These are phyloP conservation scores for Byssoonygena ceratinophila DNA, from an alignment of 2,329 filamentous ascomycete genomes.

Conservation along the genomic window DNA sequence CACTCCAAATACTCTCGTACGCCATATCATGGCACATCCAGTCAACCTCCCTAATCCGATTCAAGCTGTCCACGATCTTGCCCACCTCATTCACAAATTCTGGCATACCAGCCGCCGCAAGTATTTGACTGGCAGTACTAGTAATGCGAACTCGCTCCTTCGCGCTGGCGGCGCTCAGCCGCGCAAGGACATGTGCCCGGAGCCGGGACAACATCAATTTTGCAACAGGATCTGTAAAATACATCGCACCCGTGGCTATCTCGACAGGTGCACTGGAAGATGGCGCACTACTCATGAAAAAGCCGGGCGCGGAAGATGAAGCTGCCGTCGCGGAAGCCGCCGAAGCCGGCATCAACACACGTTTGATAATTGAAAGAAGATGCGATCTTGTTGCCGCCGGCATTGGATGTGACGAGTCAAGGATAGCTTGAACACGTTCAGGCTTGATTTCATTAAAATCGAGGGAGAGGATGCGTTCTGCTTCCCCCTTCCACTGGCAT, in stretches of 20 bases:
- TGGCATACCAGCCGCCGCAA: constrained; percentile 50
- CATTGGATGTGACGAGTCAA: constrained; percentile 42
- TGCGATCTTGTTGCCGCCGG: constrained; percentile 37
- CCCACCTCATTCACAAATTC: constrained; percentile 53
- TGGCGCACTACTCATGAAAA: constrained; percentile 42
- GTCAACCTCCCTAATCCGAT: constrained; percentile 49
- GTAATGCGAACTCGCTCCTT: constrained; percentile 49
- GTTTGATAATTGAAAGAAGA: constrained; percentile 37
- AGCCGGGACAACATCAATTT: constrained; percentile 51
- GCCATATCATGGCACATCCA: constrained; percentile 47
- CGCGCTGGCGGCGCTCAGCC: constrained; percentile 50
- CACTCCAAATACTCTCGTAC: constrained; percentile 44
- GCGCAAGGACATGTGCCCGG: constrained; percentile 44
- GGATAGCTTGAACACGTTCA: constrained; percentile 36
- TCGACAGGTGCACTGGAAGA: constrained; percentile 22
- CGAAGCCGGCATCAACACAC: constrained; percentile 47
- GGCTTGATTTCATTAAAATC: constrained; percentile 34
- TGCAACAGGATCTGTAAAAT: constrained; percentile 50
- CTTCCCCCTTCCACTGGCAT: constrained; percentile 53
- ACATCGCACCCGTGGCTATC: constrained; percentile 23
- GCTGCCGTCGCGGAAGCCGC: constrained; percentile 28
- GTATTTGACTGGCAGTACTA: constrained; percentile 47
- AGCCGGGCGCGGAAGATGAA: constrained; percentile 12
- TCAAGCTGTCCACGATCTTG: constrained; percentile 48
- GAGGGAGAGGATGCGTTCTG: constrained; percentile 47